Percentiles rank a stretch among this genome's conserved stretches.
Conservation (phyloP, 2,329 filamentous ascomycete species). For the Epichloe elymi region DNA sequence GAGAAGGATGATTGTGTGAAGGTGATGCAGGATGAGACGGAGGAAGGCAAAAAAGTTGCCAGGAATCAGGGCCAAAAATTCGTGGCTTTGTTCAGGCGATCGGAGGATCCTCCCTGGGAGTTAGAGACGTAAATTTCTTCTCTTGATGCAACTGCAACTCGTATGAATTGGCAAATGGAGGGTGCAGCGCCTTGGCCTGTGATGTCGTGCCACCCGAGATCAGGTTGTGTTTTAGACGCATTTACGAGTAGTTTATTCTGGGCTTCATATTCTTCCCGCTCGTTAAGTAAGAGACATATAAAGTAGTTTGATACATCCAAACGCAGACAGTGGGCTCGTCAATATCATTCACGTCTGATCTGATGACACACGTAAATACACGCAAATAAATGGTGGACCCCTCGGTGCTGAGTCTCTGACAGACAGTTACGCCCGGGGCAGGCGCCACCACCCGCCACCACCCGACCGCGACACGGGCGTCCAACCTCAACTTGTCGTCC, state of each 20-base stretch:
- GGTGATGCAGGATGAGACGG: conserved; percentile 72
- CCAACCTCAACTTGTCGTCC: neutral
- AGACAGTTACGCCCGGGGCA: neutral
- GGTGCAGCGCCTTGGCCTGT: neutral
- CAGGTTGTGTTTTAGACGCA: neutral
- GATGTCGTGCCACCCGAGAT: neutral
- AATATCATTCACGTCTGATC: neutral
- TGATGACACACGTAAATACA: too few relatives aligned
- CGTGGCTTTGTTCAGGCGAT: conserved; percentile 73
- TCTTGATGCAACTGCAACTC: neutral
- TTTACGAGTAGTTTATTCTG: neutral
- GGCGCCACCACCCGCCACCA: neutral
- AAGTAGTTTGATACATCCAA: neutral
- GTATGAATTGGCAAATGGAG: neutral
- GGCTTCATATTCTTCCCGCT: too few relatives aligned
- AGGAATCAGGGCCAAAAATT: conserved; percentile 85
- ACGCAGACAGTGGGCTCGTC: neutral
- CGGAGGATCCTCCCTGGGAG: conserved; percentile 68
- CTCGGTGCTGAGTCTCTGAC: too few relatives aligned
- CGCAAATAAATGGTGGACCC: too few relatives aligned
- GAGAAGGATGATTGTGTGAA: conserved; percentile 57
- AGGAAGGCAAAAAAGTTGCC: conserved; percentile 93
- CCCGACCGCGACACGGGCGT: neutral
- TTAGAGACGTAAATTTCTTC: neutral
- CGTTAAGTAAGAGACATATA: neutral